Conservation (phyloP, 805 yeast species). For the Zygosaccharomyces siamensis region DNA sequence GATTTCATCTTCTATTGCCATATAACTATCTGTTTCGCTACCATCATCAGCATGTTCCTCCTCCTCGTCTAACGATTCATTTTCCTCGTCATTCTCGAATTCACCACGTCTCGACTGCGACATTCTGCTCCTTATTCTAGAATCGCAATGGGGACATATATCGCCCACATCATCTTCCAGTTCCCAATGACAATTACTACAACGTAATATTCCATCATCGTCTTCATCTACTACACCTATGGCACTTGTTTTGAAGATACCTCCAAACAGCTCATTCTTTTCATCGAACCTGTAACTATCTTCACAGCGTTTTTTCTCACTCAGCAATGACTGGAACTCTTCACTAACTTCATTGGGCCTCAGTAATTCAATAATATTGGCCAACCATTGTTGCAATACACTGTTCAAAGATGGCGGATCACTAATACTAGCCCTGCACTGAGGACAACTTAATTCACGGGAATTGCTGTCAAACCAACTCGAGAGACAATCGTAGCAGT, state of each 20-base stretch:
- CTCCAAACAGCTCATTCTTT: slow-evolving; percentile 42
- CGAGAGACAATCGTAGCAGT: slow-evolving; percentile 61
- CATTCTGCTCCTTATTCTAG: slow-evolving; percentile 39
- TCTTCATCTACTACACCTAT: slow-evolving; percentile 49
- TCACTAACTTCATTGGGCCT: slow-evolving; percentile 31
- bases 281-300: slow-evolving; percentile 18
- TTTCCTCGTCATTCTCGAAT: slow-evolving; percentile 10
- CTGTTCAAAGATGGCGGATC: slow-evolving; percentile 51
- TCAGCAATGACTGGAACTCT: slow-evolving; percentile 8
- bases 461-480: slow-evolving; percentile 50
- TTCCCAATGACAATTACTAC: slow-evolving; percentile 79
- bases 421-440: slow-evolving; percentile 50
- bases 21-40: background rate
- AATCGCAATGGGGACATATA: slow-evolving; percentile 64
- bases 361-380: slow-evolving; percentile 37
- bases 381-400: slow-evolving; percentile 44
- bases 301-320: slow-evolving; percentile 20
- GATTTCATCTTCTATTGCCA: background rate
- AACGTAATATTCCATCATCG: slow-evolving; percentile 69
- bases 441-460: slow-evolving; percentile 56
- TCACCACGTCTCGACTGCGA: background rate
- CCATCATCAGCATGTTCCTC: slow-evolving; percentile 12
- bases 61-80: slow-evolving; percentile 10
- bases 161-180: slow-evolving; percentile 48
- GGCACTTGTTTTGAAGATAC: slow-evolving; percentile 45